Percentiles rank a stretch among this genome's conserved stretches.
phyloP scores from a whole-genome alignment of 148 eudicot species.

The Cornus kousa region DNA sequence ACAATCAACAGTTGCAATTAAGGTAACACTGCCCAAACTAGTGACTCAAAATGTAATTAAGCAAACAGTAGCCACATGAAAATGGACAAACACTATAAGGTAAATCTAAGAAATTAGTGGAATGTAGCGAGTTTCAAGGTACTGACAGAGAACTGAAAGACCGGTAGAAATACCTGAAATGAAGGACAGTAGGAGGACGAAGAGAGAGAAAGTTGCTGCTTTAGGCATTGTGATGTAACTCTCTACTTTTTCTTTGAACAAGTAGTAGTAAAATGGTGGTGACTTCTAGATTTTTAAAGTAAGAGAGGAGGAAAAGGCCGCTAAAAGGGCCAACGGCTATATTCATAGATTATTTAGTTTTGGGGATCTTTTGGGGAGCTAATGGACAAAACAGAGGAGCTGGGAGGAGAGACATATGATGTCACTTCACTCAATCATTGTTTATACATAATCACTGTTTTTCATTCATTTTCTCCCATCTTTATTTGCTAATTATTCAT shows the following conservation, averaged over 20 bases:
- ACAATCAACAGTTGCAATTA: neutral
- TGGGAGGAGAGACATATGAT: neutral
- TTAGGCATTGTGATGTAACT: constrained; percentile 18
- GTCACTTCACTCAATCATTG: neutral
- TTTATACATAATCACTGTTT: too few species aligned
- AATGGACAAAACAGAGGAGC: neutral
- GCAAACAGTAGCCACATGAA: neutral
- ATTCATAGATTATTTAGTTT: neutral
- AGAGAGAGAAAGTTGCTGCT: constrained; percentile 16
- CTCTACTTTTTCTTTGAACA: neutral
- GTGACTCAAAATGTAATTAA: neutral
- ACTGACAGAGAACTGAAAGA: neutral
- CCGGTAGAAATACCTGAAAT: constrained; percentile 29
- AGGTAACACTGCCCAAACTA: too few species aligned
- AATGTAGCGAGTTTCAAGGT: neutral
- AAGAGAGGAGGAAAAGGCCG: neutral
- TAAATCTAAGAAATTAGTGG: neutral
- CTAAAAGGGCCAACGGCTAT: neutral
- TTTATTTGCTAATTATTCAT: too few species aligned
- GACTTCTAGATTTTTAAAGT: neutral
- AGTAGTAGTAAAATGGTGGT: neutral
- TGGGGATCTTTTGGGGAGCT: neutral
- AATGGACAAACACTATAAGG: neutral
- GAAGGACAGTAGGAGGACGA: constrained; percentile 21
- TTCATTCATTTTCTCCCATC: too few species aligned